Evolutionary conservation across 73 alveolate species (phyloP).

Genomic region (Urostyla sp.): DNA sequence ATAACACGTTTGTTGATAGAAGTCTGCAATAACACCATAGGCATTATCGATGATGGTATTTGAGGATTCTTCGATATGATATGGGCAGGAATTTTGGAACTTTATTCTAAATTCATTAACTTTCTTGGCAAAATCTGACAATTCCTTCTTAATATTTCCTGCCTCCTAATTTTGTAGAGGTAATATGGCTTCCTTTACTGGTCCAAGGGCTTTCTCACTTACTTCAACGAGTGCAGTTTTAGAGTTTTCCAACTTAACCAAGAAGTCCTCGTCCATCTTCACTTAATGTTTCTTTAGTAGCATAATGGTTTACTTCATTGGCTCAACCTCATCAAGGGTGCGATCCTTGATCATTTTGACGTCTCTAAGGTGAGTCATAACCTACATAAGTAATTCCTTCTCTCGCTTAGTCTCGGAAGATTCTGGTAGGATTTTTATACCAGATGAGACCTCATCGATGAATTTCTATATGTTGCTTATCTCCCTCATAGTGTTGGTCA

Average conservation of each 20-base stretch:
- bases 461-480: constrained; percentile 87
- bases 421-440: constrained; percentile 91
- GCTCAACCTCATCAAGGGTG: constrained; percentile 81
- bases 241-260: constrained; percentile 77
- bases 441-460: constrained; percentile 92
- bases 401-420: constrained; percentile 81
- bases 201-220: constrained; percentile 93
- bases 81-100: constrained; percentile 91
- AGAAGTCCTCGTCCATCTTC: constrained; percentile 76
- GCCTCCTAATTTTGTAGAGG: constrained; percentile 98
- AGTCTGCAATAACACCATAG: constrained; percentile 85
- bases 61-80: constrained; percentile 83
- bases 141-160: constrained; percentile 90
- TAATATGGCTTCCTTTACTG: constrained; percentile 97
- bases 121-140: constrained; percentile 84
- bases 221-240: constrained; percentile 95
- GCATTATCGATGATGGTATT: constrained; percentile 86
- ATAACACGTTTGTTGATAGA: constrained; percentile 79
- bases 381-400: constrained; percentile 84
- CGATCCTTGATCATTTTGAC: constrained; percentile 88
- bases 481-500: constrained; percentile 84
- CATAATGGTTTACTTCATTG: constrained; percentile 86
- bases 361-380: constrained; percentile 95
- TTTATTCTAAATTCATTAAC: constrained; percentile 95
- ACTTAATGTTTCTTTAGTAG: constrained; percentile 89